Base-by-base conservation (phyloP, 495 filamentous ascomycete species). In the Aspergillus nidulans region DNA sequence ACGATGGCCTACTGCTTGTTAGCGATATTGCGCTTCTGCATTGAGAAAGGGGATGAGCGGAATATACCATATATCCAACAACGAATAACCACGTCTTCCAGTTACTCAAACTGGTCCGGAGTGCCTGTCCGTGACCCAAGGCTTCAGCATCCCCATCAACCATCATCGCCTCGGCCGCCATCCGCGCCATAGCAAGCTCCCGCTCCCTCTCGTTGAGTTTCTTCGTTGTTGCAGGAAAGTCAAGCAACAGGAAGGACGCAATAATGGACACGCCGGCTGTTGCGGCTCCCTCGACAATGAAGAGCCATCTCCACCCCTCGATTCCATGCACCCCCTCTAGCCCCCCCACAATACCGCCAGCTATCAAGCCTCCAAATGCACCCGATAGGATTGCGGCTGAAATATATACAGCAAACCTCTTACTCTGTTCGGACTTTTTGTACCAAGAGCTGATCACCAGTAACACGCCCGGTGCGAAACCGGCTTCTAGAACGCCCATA, bases 391-490 rank as follows among this genome's bases (percentile, higher is more conserved):
- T 71, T 0, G 69, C 69, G 6, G 73, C 77, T 24, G 67, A 68
- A 40, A 78, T 69, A 55, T 75, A 77, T 36, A 77, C 44, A 10
- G 55, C 55, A 24, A 59, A 59, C 7, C 76, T 63, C 34, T 74
- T 72, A 3, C 66, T 70, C 44, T 75, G 71, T 54, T 80, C 74
- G 20, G 63, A 65, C 43, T 68, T 64, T 49, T 69, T 70, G 56
- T 79, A 79, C 76, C 76, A 80, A 2, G 65, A 71, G 6, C 72
- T 73, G 25, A 80, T 67, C 13, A 77, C 56, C 48, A 73, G 69
- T 23, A 77, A 48, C 8, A 74, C 68, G 8, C 68, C 75, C 15
- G 70, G 74, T 39, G 66, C 61, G 52, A 74, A 74, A 1, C 70
- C 70, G n/a, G 70, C 68, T 46, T 74, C 73, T 19, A 74, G 57